Evolutionary conservation across 2,329 filamentous ascomycete genomes (phyloP), one percentile per base, ranked within the genome.

Genomic region (Hypoxylon sp.): DNA sequence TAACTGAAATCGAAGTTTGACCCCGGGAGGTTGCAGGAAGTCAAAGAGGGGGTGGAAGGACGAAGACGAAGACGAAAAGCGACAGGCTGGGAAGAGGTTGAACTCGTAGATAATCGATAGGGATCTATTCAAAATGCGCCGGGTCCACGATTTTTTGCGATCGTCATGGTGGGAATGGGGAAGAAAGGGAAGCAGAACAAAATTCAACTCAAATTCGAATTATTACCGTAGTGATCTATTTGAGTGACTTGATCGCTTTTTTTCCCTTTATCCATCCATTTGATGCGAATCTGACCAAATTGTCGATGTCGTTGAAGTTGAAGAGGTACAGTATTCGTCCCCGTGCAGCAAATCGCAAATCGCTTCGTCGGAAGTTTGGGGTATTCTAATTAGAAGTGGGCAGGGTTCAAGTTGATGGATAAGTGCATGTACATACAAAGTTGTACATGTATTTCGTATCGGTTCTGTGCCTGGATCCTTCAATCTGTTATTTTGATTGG

Each of bases 401-500:
- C 26, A 27, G 42, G 36, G 41, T 20, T 30, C 19, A n/a, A n/a
- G n/a, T n/a, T n/a, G n/a, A n/a, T n/a, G n/a, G n/a, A n/a, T n/a
- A n/a, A n/a, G n/a, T n/a, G n/a, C n/a, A n/a, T n/a, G n/a, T n/a
- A n/a, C n/a, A n/a, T n/a, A n/a, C n/a, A n/a, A n/a, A n/a, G n/a
- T 27, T 12, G 21, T 27, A 19, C 25, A 30, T 11, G 23, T 40
- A 40, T 11, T 20, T 5, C 13, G 16, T 29, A 38, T 12, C 23
- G 9, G 12, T 8, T 16, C 11, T 16, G 43, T 52, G 20, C 36
- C 37, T 47, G 26, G 49, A 27, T 43, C 48, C 48, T 32, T 23
- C 42, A 35, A 27, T 30, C 31, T 17, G 17, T 13, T 7, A n/a
- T 26, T 51, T 51, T 49, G 44, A 55, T 51, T 47, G 51, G 46